Percentiles rank a stretch among this genome's conserved stretches.
Evolutionary conservation across 129 eudicot species (phyloP).

Genomic region (Tagetes erecta): DNA sequence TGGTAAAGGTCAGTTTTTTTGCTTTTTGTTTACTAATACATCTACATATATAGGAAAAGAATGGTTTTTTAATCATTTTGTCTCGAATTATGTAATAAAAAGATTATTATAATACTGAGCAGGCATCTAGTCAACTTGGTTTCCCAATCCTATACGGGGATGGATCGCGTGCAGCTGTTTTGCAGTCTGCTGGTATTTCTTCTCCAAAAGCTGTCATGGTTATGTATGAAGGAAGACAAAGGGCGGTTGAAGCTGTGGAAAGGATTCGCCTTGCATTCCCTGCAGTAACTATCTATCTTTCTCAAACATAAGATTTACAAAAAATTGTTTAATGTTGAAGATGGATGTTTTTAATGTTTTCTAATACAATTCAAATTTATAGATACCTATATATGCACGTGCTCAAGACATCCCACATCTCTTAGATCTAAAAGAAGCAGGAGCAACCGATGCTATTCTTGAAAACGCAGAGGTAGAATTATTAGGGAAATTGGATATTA

Average conservation of each 20-base stretch:
- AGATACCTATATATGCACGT: conserved; percentile 88
- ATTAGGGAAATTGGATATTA: not conserved
- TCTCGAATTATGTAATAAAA: not conserved
- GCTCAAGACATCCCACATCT: conserved; percentile 87
- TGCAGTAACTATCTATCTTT: conserved; percentile 53
- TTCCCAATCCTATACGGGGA: conserved; percentile 94
- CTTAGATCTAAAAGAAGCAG: conserved; percentile 83
- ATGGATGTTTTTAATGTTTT: not conserved
- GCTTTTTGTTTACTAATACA: not conserved
- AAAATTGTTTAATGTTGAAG: not conserved
- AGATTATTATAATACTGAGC: conserved; percentile 3
- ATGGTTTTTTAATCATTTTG: not conserved
- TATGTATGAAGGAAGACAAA: conserved; percentile 71
- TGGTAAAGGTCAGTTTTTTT: conserved; percentile 66
- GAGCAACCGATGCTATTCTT: conserved; percentile 96
- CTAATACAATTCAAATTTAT: conserved; percentile 22
- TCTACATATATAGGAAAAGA: not conserved
- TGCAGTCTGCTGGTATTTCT: conserved; percentile 94
- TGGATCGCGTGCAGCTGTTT: conserved; percentile 88
- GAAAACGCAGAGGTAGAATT: conserved; percentile 84
- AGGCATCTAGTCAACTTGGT: conserved; percentile 84
- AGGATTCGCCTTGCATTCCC: conserved; percentile 92
- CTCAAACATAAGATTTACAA: conserved; percentile 4
- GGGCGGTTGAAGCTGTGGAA: conserved; percentile 81
- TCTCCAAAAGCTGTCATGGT: conserved; percentile 96